Evolutionary conservation across 345 rosid genomes (phyloP), one percentile per base, ranked within the genome.

Genomic region (Ceriops zippeliana): DNA sequence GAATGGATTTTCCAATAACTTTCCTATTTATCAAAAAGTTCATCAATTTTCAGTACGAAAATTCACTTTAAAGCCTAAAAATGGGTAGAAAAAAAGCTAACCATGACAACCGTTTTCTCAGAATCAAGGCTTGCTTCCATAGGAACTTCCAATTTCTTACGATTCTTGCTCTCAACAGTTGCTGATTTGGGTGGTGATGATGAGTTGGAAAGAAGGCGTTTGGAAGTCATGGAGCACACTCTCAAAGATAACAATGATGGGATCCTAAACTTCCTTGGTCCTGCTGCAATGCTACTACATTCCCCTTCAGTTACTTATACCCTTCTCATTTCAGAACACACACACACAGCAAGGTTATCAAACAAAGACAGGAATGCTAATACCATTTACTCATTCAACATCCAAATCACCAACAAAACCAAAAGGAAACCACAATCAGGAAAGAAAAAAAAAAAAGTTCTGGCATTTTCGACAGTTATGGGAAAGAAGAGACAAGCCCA

Each of bases 221-320:
- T 86, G 46, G 89, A 74, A 66, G 67, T 76, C 83, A 67, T 71
- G 21, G 71, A 51, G 62, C 79, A 32, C 11, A 71, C 57, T 67
- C 89, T 72, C 28, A 75, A 70, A 63, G 73, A 67, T 61, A 75
- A 56, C 49, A 71, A 49, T 5, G 80, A 58, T 61, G 78, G 83
- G 52, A 66, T 62, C 49, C 70, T 77, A 76, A 78, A 75, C 35
- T 69, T 75, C 73, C 80, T 69, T 31, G 79, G 69, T 56, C 74
- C 68, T 32, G 46, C 86, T 63, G 84, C 78, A 78, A 81, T 75
- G 58, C 96, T 81, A 63, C 19, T 56, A 34, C 54, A 52, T 42
- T 42, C 49, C 49, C 5, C 17, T 42, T 42, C 17, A 42, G 49
- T 42, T 42, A 42, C 19, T 42, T 15, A 42, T 42, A 42, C 19